Evolutionary conservation across 2,329 filamentous ascomycete species (phyloP), one percentile per base, ranked within the genome.

Genomic region (Colletotrichum sp.): DNA sequence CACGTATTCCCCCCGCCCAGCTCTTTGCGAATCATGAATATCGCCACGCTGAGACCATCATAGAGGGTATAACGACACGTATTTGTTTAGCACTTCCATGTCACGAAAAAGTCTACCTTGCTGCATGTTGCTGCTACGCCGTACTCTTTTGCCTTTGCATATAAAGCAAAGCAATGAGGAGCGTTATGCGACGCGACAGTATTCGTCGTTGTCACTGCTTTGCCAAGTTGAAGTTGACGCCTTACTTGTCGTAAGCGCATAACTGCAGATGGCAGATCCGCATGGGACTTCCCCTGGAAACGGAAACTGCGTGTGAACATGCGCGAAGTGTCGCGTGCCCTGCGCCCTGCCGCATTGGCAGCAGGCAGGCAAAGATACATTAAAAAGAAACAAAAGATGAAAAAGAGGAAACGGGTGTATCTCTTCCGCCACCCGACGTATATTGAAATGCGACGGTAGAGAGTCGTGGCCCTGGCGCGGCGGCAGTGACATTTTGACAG

Each of bases 231-330:
- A 26, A 18, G 30, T 32, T 24, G 63, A 49, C 34, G 62, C 36
- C 62, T 30, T 8, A 16, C 3, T 59, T 59, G 10, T 52, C 44
- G 44, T 52, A 52, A 52, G 44, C 36, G 57, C 67, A 55, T 52
- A 28, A 62, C 21, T 55, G 16, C 28, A 24, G 57, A 36, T n/a
- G 59, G 44, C 10, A 71, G 30, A 44, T 52, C n/a, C 24, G 67
- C 71, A 71, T 71, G 68, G 49, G 71, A 75, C 26, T 24, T 65
- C 63, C 68, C 34, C 39, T 60, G 34, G 67, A 66, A 44, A 39
- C 30, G n/a, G 21, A 24, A 18, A 21, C 18, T 30, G 28, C 32
- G n/a, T 34, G 34, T 44, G 16, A 13, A 18, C n/a, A 60, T 18
- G 39, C 16, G 36, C 16, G 30, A 8, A 28, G 39, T 66, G 26